Evolutionary conservation across 2,329 filamentous ascomycete species (phyloP).

Genomic region (Septoria petroselini): DNA sequence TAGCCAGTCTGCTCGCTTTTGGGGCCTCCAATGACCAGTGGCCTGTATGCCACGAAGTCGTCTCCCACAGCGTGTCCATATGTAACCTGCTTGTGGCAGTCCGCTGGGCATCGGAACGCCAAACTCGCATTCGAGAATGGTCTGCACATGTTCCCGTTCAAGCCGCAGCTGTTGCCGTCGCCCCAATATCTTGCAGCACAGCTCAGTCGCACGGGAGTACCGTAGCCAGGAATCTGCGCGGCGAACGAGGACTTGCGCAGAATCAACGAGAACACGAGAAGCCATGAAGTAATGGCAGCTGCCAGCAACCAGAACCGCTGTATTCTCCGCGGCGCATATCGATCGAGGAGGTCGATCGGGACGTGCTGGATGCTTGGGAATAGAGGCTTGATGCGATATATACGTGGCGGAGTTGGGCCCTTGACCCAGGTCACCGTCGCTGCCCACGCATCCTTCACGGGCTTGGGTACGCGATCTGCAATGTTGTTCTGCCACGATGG

Average conservation of each 20-base stretch:
- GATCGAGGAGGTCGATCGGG: constrained; percentile 62
- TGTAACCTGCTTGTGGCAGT: constrained; percentile 63
- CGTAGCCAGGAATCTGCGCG: constrained; percentile 65
- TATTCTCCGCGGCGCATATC: constrained; percentile 57
- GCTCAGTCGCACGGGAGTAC: constrained; percentile 61
- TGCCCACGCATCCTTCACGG: constrained; percentile 35
- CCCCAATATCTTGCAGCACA: constrained; percentile 70
- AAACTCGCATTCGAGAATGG: constrained; percentile 70
- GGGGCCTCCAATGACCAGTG: constrained; percentile 55
- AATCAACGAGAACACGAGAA: constrained; percentile 66
- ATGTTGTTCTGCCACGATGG: constrained; percentile 30
- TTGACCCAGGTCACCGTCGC: constrained; percentile 47
- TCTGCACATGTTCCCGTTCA: constrained; percentile 71
- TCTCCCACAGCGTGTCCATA: constrained; percentile 74
- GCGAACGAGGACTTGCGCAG: constrained; percentile 61
- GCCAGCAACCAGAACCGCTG: constrained; percentile 60
- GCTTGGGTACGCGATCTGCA: constrained; percentile 29
- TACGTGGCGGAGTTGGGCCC: constrained; percentile 49
- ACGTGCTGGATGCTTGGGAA: constrained; percentile 66
- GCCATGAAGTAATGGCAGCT: constrained; percentile 63
- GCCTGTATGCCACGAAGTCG: constrained; percentile 56
- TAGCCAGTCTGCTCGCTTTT: constrained; percentile 36
- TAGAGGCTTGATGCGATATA: constrained; percentile 51
- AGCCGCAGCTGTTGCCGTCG: constrained; percentile 66
- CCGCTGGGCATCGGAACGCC: constrained; percentile 71